Base-by-base conservation (phyloP, 805 yeast species). In the Lachancea quebecensis region DNA sequence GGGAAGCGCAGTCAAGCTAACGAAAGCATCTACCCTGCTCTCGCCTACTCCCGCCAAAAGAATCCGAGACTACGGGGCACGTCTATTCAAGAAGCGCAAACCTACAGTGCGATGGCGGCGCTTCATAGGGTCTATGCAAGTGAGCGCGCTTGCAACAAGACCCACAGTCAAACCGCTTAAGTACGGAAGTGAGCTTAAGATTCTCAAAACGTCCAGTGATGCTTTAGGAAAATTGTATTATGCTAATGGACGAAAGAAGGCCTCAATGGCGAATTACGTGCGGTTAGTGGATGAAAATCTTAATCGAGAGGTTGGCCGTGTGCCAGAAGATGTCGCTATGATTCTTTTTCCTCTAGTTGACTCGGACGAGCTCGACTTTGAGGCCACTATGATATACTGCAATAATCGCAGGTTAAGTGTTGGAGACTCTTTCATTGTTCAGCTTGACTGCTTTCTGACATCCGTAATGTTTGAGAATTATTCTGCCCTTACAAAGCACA, bases 391-490 rank as follows among this genome's bases (percentile, higher is more conserved):
- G 31, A 71, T 84, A 7, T 77, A 73, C 55, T 77, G 81, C 35
- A 83, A 81, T 15, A 67, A 69, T 10, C 58, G 50, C 33, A 60
- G 80, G 28, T 59, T 89, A 30, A 71, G 84, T 9, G 75, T 81
- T 1, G 98, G 97, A 3, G 95, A 88, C 56, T 71, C 82, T 1
- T 82, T 90, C 55, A 70, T 77, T 17, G 68, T 88, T 0, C 86
- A 81, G 54, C 64, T 86, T 4, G 85, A 87, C 54, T 77, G 88
- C 47, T 85, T 62, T 57, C 58, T 90, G 21, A 72, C 59, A 51
- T 73, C 67, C 6, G 47, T 46, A 14, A 42, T 52, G 38, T 63
- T 66, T 48, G 62, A 57, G 30, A 38, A 40, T 46, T 51, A 49
- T 39, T 28, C 21, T 43, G 17, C 16, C 37, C n/a, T n/a, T 3